phyloP scores from a whole-genome alignment of 495 filamentous ascomycete genomes.

The Daldinia decipiens region DNA sequence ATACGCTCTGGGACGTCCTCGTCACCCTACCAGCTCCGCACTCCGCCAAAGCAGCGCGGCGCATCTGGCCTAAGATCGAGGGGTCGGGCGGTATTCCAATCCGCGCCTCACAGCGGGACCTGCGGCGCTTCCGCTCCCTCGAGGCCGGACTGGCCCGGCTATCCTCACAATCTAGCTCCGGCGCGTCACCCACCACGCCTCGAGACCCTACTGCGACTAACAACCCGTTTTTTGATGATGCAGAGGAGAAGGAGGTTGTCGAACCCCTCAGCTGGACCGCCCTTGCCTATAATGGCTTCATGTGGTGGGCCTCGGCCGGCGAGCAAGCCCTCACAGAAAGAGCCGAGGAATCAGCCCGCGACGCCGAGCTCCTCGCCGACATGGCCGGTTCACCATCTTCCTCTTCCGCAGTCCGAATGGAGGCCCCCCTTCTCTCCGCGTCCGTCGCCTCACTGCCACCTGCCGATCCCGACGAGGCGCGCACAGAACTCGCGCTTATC shows the following conservation, averaged over 20 bases:
- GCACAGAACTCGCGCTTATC: constrained; percentile 77
- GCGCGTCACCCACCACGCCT: constrained; percentile 47
- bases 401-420: constrained; percentile 46
- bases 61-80: constrained; percentile 80
- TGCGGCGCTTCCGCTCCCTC: constrained; percentile 80
- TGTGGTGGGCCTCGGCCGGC: constrained; percentile 98
- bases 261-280: constrained; percentile 90
- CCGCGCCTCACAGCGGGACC: constrained; percentile 92
- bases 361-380: constrained; percentile 59
- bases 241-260: constrained; percentile 65
- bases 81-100: constrained; percentile 67
- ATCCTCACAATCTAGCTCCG: constrained; percentile 34
- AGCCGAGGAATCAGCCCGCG: constrained; percentile 60
- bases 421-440: constrained; percentile 45
- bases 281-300: constrained; percentile 88
- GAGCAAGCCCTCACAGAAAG: constrained; percentile 72
- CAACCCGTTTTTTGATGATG: constrained; percentile 54
- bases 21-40: constrained; percentile 78
- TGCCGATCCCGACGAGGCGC: constrained; percentile 44
- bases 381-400: constrained; percentile 22
- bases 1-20: constrained; percentile 85
- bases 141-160: constrained; percentile 70
- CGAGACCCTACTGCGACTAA: constrained; percentile 46
- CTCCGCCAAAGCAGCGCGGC: constrained; percentile 62
- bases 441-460: constrained; percentile 55